Evolutionary conservation across 176 grass and related monocot species (phyloP), one percentile per base, ranked within the genome.

Genomic region (Bonia amplexicaulis): DNA sequence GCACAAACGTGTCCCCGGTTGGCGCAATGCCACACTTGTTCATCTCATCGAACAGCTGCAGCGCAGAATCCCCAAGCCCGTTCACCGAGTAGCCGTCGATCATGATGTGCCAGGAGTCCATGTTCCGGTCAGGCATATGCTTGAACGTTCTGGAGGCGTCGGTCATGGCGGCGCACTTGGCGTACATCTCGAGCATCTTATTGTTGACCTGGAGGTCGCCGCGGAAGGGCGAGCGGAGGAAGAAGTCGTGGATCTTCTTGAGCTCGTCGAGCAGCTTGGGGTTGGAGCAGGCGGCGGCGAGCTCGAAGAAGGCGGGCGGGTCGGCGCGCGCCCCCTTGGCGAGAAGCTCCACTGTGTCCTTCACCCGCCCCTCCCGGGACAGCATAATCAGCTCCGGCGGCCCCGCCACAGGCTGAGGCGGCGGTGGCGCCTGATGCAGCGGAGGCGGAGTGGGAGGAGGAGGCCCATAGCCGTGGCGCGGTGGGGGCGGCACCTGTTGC

Each of bases 31-130:
- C 81, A 7, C 27, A 74, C 17, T 83, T 85, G 84, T 89, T 87
- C 89, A 97, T 90, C 71, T 88, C 87, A 82, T 94, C 91, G 5
- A 93, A 94, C 16, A 97, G 42, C 73, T 88, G 89, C 71, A 97
- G 84, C 1, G 89, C 94, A 13, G 88, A 87, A 1, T 97, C 91
- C 1, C 94, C 94, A 1, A 90, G 87, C n/a, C 83, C 85, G 46
- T 94, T 97, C 35, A 65, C 59, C 0, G 94, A 68, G 69, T 97
- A 97, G 39, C 94, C 91, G 1, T 88, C 82, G 31, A 97, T 97
- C 94, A 97, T 94, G 54, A 90, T 80, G 80, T 92, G 94, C 94
- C 94, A 97, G 0, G 94, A 97, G 14, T 90, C 91, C 75, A 94
- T 86, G 69, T 97, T 75, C 10, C 94, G 83, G 66, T 97, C 87